Percentiles rank a stretch among this genome's conserved stretches.
phyloP scores from a whole-genome alignment of 148 eudicot genomes.

The Heliamphora exappendiculata region DNA sequence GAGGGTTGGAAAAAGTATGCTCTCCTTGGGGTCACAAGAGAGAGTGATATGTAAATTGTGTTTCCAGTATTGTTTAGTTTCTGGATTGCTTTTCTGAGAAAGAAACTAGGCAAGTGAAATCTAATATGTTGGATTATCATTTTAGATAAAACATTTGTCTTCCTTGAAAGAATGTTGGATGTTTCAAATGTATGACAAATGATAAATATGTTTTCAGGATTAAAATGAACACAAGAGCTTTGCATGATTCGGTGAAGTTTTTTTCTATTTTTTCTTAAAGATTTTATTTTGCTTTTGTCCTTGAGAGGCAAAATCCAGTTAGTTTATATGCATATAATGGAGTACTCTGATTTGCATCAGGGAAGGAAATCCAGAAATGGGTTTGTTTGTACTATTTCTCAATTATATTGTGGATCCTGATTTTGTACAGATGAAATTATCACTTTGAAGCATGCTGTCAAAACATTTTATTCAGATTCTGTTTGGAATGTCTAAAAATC shows the following conservation, averaged over 20 bases:
- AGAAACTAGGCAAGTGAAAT: neutral
- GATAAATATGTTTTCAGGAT: neutral
- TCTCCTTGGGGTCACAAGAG: slow-evolving; percentile 31
- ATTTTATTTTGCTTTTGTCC: too few species aligned
- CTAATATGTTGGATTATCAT: neutral
- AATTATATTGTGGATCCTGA: neutral
- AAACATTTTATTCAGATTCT: too few species aligned
- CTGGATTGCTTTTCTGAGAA: neutral
- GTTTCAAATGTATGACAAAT: neutral
- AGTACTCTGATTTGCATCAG: too few species aligned
- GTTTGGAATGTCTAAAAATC: too few species aligned
- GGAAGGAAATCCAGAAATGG: too few species aligned
- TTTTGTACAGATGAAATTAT: neutral
- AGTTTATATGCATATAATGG: too few species aligned
- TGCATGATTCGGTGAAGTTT: neutral
- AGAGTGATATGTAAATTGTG: slow-evolving; percentile 17
- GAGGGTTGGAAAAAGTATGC: slow-evolving; percentile 41
- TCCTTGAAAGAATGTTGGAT: neutral
- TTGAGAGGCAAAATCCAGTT: too few species aligned
- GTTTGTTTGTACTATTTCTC: neutral
- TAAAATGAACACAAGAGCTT: neutral
- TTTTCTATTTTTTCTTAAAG: neutral
- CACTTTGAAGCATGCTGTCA: neutral
- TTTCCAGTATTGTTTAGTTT: neutral
- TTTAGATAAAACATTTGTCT: neutral